Percentiles rank a stretch among this genome's conserved stretches.
Evolutionary conservation across 1,139 yeast genomes (phyloP).

Genomic region (Sugiyamaella grinbergsii): DNA sequence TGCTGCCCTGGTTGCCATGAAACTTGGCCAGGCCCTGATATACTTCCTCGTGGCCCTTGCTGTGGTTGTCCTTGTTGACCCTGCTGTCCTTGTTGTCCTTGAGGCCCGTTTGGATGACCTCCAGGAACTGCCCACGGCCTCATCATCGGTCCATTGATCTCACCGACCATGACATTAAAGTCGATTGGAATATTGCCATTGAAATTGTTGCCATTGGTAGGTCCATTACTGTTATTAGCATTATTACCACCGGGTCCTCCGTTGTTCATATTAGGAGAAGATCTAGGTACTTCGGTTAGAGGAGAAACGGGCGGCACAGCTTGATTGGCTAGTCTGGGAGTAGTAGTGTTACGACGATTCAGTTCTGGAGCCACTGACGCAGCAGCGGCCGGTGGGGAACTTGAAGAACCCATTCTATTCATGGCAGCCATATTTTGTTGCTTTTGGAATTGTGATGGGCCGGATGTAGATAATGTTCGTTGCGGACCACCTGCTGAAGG

Average conservation of each 20-base stretch:
- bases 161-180: constrained; percentile 39
- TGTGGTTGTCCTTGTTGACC: constrained; percentile 18
- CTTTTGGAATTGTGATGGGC: constrained; percentile 25
- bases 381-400: constrained; percentile 32
- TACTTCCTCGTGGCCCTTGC: constrained; percentile 22
- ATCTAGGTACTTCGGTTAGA: constrained; percentile 27
- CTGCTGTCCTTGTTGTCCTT: constrained; percentile 18
- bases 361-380: constrained; percentile 23
- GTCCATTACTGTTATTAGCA: constrained; percentile 17
- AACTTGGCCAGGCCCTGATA: constrained; percentile 17
- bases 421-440: constrained; percentile 21
- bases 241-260: constrained; percentile 13
- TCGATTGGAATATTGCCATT: constrained; percentile 33
- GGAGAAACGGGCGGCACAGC: constrained; percentile 41
- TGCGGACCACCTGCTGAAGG: constrained; percentile 16
- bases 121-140: constrained; percentile 28
- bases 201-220: constrained; percentile 17
- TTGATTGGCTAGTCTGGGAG: constrained; percentile 33
- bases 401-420: constrained; percentile 24
- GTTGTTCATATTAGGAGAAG: constrained; percentile 24
- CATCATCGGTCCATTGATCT: constrained; percentile 35
- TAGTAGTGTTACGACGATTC: constrained; percentile 24
- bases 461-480: constrained; percentile 23
- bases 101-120: constrained; percentile 23
- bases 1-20: constrained; percentile 16